phyloP scores from a whole-genome alignment of 495 filamentous ascomycete genomes.

The Geopyxis carbonaria region DNA sequence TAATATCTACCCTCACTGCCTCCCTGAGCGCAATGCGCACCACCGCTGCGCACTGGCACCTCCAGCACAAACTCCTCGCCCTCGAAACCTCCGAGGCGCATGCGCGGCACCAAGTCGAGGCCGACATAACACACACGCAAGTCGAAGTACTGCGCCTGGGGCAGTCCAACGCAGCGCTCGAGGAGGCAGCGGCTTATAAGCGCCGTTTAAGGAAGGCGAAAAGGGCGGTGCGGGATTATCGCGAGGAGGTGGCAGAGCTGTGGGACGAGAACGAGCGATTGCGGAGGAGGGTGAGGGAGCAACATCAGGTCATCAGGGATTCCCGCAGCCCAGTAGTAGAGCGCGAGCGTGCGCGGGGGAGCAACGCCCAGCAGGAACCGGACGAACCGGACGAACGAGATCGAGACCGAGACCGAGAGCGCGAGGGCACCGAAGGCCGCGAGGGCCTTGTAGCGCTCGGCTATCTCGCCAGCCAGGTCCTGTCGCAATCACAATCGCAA shows the following conservation, averaged over 20 bases:
- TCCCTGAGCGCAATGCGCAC: conserved; percentile 16
- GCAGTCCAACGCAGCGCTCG: conserved; percentile 37
- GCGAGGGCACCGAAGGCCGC: not conserved
- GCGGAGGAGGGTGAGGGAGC: conserved; percentile 65
- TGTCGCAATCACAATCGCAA: not conserved
- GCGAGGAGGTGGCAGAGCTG: conserved; percentile 48
- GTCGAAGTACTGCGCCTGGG: conserved; percentile 75
- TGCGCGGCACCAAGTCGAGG: conserved; percentile 79
- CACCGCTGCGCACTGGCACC: conserved; percentile 65
- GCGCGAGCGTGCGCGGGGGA: too few relatives aligned
- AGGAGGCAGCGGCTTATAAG: conserved; percentile 44
- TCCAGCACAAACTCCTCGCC: conserved; percentile 73
- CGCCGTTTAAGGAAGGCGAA: conserved; percentile 54
- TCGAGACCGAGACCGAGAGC: too few relatives aligned
- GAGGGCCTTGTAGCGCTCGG: conserved; percentile 1
- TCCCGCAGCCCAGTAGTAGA: not conserved
- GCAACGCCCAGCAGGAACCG: too few relatives aligned
- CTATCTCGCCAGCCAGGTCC: not conserved
- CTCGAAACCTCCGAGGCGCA: conserved; percentile 75
- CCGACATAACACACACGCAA: conserved; percentile 79
- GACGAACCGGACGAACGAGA: too few relatives aligned
- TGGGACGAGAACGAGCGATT: conserved; percentile 57
- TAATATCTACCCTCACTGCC: conserved; percentile 18
- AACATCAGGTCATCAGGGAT: conserved; percentile 42
- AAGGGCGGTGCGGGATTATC: conserved; percentile 48